Evolutionary conservation across 306 rosid species (phyloP), one percentile per base, ranked within the genome.

Genomic region (Quercus engelmannii): DNA sequence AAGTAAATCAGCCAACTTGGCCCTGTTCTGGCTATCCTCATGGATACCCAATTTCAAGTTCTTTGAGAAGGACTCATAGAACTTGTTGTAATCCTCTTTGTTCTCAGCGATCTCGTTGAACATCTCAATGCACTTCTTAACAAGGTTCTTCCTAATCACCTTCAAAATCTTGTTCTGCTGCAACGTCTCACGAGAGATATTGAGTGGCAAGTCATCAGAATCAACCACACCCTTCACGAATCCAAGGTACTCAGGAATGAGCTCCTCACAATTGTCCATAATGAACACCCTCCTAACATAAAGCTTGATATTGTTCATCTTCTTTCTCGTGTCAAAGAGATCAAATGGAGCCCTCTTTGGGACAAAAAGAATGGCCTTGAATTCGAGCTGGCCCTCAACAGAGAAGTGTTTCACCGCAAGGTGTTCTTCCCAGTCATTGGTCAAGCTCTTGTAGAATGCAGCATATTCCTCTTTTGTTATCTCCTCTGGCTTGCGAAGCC

Each of bases 51-150:
- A 38, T 71, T 91, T 91, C 86, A 91, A 54, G 61, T 91, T 91
- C 89, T 91, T 91, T 0, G 96, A 89, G 81, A 91, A 91, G 15
- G 93, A 61, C 5, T 91, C 96, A 18, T 91, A 91, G 73, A 89
- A 91, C 65, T 91, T 91, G 72, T 82, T 73, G 80, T 89, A 87
- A 1, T 91, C 93, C 18, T 91, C 96, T 33, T 87, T 91, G 82
- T 91, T 91, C 88, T 91, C 96, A 0, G 93, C 82, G 30, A 91
- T 91, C 79, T 91, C 91, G 28, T 85, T 91, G 87, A 89, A 91
- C 96, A 91, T 91, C 83, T 91, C 96, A 49, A 91, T 91, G 71
- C 96, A 91, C 35, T 91, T 91, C 87, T 91, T 91, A 52, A 91
- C 95, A 3, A 91, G 80, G 68, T 91, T 91, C 82, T 91, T 91